Percentiles rank a stretch among this genome's conserved stretches.
phyloP scores from a whole-genome alignment of 2,329 filamentous ascomycete genomes.

The Colletotrichum falcatum region DNA sequence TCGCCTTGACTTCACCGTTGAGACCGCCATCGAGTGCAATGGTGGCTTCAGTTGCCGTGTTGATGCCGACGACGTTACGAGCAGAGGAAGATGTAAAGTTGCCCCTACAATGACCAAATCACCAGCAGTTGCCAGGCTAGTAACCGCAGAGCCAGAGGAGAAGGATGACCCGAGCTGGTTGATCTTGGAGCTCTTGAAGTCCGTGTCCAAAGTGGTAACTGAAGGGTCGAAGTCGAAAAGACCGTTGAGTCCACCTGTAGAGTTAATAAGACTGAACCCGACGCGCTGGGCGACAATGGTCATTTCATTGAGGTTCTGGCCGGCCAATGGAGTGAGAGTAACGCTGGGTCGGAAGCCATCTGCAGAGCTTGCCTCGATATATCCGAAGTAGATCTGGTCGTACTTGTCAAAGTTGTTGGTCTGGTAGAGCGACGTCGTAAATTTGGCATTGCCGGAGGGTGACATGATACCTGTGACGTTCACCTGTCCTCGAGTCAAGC shows the following conservation, averaged over 20 bases:
- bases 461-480: slow-evolving; percentile 83
- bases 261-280: slow-evolving; percentile 79
- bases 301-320: slow-evolving; percentile 71
- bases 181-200: slow-evolving; percentile 79
- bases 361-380: slow-evolving; percentile 78
- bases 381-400: slow-evolving; percentile 89
- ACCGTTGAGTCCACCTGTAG: slow-evolving; percentile 86
- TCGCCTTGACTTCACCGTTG: slow-evolving; percentile 79
- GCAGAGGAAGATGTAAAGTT: slow-evolving; percentile 80
- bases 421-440: slow-evolving; percentile 79
- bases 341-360: slow-evolving; percentile 81
- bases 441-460: slow-evolving; percentile 57
- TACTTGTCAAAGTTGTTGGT: slow-evolving; percentile 98
- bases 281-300: slow-evolving; percentile 92
- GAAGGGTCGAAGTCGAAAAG: slow-evolving; percentile 89
- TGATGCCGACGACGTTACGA: slow-evolving; percentile 82
- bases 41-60: slow-evolving; percentile 70
- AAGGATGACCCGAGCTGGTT: slow-evolving; percentile 81
- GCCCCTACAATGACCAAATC: slow-evolving; percentile 82
- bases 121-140: slow-evolving; percentile 72
- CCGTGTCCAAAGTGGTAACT: slow-evolving; percentile 65
- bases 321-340: slow-evolving; percentile 77
- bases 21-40: slow-evolving; percentile 78
- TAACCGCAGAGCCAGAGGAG: slow-evolving; percentile 74
- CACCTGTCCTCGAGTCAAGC: slow-evolving; percentile 80